Conservation (phyloP, 768 basidiomycete genomes). For the Auricularia sp. region DNA sequence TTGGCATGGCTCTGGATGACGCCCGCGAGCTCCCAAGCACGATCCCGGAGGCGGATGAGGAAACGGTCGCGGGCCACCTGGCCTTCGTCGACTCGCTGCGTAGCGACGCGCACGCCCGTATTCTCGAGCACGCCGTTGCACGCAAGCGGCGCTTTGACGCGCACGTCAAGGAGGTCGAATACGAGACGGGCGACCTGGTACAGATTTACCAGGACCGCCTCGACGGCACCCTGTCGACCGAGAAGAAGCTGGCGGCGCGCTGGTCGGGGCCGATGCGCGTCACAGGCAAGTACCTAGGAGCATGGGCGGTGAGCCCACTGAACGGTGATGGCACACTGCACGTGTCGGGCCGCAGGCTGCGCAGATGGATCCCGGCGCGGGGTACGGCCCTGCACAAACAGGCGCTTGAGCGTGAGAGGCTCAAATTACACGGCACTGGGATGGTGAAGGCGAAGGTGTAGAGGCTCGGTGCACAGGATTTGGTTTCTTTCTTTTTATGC, state of each 20-base stretch:
- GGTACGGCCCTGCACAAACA: too few relatives aligned
- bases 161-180: slow-evolving; percentile 18
- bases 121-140: slow-evolving; percentile 15
- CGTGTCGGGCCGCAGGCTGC: too few relatives aligned
- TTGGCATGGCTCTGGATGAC: too few relatives aligned
- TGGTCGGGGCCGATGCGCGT: slow-evolving; percentile 21
- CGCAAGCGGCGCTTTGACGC: slow-evolving; percentile 22
- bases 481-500: too few relatives aligned
- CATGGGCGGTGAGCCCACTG: background rate
- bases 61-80: slow-evolving; percentile 16
- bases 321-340: too few relatives aligned
- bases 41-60: background rate
- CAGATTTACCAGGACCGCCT: slow-evolving; percentile 22
- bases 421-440: too few relatives aligned
- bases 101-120: slow-evolving; percentile 20
- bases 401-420: too few relatives aligned
- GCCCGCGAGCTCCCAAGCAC: too few relatives aligned
- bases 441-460: too few relatives aligned
- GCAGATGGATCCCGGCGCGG: too few relatives aligned
- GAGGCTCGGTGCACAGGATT: too few relatives aligned
- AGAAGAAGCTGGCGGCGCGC: slow-evolving; percentile 21
- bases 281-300: background rate
- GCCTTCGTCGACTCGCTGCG: slow-evolving; percentile 23
- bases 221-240: slow-evolving; percentile 19
- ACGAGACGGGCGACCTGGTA: slow-evolving; percentile 20